Evolutionary conservation across 164 flowering plant species (phyloP).

Genomic region (Macadamia integrifolia): DNA sequence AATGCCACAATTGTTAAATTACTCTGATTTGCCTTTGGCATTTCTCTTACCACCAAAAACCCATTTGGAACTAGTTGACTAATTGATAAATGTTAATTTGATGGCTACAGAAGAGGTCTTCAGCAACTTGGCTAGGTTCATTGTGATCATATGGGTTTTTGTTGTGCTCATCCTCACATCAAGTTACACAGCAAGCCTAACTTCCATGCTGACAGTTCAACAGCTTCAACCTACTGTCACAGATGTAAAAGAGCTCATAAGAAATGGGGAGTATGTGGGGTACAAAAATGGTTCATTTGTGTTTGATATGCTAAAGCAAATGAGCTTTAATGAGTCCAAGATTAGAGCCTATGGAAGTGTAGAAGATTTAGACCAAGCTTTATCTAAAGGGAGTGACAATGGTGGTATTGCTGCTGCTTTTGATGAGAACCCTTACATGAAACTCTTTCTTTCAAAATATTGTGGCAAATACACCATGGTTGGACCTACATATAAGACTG

Average conservation of each 20-base stretch:
- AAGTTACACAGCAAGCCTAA: too few species aligned
- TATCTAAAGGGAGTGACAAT: conserved; percentile 19
- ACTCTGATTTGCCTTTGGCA: too few species aligned
- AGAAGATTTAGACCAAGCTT: conserved; percentile 22
- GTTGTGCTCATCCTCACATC: too few species aligned
- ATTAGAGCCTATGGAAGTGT: conserved; percentile 14
- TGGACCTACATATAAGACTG: conserved; percentile 23
- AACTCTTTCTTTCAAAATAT: conserved; percentile 19
- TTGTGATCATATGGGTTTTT: conserved; percentile 47
- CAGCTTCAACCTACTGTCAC: too few species aligned
- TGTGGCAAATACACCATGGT: conserved; percentile 22
- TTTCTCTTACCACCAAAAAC: too few species aligned
- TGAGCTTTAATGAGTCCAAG: conserved; percentile 27
- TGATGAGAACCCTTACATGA: neutral
- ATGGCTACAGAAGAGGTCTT: conserved; percentile 34
- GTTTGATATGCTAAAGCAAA: conserved; percentile 6
- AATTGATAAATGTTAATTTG: neutral
- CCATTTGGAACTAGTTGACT: too few species aligned
- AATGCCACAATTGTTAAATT: too few species aligned
- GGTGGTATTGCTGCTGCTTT: conserved; percentile 29
- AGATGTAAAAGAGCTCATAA: too few species aligned
- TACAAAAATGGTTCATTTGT: conserved; percentile 28
- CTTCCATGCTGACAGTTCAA: too few species aligned
- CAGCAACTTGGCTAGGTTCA: conserved; percentile 35
- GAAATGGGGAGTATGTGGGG: too few species aligned